Percentiles rank a stretch among this genome's conserved stretches.
These are phyloP conservation scores for Phoma sp. DNA, from an alignment of 2,329 filamentous ascomycete species.

Conservation along the genomic window DNA sequence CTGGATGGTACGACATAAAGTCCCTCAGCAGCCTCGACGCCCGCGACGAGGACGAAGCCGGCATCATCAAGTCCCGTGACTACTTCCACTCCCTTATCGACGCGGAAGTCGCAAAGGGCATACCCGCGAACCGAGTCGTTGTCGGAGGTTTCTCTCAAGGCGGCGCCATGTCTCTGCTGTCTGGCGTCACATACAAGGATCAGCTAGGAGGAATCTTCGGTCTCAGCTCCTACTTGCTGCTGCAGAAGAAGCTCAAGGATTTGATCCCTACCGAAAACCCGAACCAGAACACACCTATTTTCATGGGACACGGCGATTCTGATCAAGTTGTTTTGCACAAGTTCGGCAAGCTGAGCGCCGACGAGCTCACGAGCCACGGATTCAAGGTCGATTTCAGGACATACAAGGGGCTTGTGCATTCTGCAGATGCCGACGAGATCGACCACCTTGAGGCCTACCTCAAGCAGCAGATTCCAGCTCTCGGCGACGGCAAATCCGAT, in stretches of 20 bases:
- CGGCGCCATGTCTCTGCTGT: slow-evolving; percentile 83
- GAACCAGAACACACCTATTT: slow-evolving; percentile 81
- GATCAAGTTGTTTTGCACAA: slow-evolving; percentile 76
- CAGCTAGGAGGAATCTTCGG: slow-evolving; percentile 90
- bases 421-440: slow-evolving; percentile 78
- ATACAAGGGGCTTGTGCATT: slow-evolving; percentile 77
- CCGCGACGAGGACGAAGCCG: slow-evolving; percentile 69
- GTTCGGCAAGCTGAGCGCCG: slow-evolving; percentile 72
- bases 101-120: slow-evolving; percentile 79
- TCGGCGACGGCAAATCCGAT: slow-evolving; percentile 50
- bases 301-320: slow-evolving; percentile 84
- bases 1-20: slow-evolving; percentile 83
- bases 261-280: slow-evolving; percentile 54
- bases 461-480: slow-evolving; percentile 58
- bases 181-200: slow-evolving; percentile 74
- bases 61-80: slow-evolving; percentile 74
- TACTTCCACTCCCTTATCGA: slow-evolving; percentile 84
- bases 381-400: slow-evolving; percentile 77
- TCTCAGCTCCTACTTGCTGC: slow-evolving; percentile 80
- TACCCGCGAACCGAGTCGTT: slow-evolving; percentile 82
- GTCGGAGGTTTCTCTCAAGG: slow-evolving; percentile 88
- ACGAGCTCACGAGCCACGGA: slow-evolving; percentile 72
- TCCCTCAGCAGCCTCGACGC: slow-evolving; percentile 55
- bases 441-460: slow-evolving; percentile 78
- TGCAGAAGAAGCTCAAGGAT: slow-evolving; percentile 69